Conservation (phyloP, 257 asterid species). For the Leonotis leonurus region DNA sequence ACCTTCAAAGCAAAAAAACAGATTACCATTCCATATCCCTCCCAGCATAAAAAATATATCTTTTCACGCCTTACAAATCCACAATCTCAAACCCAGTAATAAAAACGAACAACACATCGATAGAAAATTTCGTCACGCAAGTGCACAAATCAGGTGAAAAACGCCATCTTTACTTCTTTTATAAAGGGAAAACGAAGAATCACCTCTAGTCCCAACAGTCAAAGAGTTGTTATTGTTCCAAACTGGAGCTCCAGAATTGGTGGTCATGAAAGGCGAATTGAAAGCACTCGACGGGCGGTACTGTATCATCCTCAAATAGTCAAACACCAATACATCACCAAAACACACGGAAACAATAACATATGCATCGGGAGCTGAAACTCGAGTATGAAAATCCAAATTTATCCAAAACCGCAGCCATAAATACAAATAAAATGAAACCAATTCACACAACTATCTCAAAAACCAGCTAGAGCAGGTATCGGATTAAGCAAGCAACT, state of each 20-base stretch:
- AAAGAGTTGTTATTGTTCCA: slow-evolving; percentile 70
- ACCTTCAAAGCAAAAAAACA: no score
- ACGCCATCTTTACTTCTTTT: neutral
- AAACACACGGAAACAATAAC: neutral
- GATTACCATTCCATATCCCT: neutral
- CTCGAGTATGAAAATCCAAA: neutral
- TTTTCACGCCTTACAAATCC: neutral
- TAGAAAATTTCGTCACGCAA: neutral
- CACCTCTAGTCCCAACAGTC: slow-evolving; percentile 72
- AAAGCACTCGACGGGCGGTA: slow-evolving; percentile 70
- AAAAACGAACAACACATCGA: neutral
- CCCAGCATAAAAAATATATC: neutral
- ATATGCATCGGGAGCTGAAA: slow-evolving; percentile 9
- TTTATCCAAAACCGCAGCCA: neutral
- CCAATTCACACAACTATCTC: neutral
- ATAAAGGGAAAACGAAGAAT: neutral
- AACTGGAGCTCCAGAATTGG: slow-evolving; percentile 80
- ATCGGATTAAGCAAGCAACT: neutral
- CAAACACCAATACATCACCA: slow-evolving; percentile 8
- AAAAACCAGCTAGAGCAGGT: neutral
- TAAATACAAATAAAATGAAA: no score
- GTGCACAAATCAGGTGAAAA: neutral
- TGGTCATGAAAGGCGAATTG: slow-evolving; percentile 67
- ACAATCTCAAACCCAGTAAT: slow-evolving; percentile 3
- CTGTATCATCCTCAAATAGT: slow-evolving; percentile 34